These are phyloP conservation scores for Urochloa ruziziensis DNA, from an alignment of 176 grass and related monocot species.

Conservation along the genomic window DNA sequence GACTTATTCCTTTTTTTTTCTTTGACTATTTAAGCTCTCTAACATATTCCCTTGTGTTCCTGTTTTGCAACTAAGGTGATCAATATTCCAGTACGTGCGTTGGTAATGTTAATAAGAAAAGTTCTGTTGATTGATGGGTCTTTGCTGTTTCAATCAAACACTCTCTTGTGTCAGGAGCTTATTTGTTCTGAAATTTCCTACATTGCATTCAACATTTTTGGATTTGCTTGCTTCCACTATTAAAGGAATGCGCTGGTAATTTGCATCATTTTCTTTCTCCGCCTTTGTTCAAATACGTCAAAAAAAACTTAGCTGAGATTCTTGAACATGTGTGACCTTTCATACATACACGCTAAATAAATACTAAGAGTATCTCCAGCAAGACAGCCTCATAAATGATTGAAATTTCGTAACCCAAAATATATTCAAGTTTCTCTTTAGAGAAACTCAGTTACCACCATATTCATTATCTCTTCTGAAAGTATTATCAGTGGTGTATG, in stretches of 20 bases:
- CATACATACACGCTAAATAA: too few relatives aligned
- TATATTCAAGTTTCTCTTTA: not conserved
- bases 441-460: too few relatives aligned
- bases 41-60: not conserved
- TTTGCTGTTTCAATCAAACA: slow-evolving; percentile 41
- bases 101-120: slow-evolving; percentile 46
- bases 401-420: not conserved
- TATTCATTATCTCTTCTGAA: not conserved
- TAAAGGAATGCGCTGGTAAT: slow-evolving; percentile 61
- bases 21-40: not conserved
- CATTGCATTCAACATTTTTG: slow-evolving; percentile 45
- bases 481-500: not conserved
- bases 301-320: too few relatives aligned
- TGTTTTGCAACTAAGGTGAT: slow-evolving; percentile 36
- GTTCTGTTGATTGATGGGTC: slow-evolving; percentile 46
- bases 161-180: slow-evolving; percentile 53
- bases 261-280: not conserved
- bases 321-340: too few relatives aligned
- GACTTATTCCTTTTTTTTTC: not conserved
- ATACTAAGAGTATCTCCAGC: too few relatives aligned
- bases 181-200: slow-evolving; percentile 50
- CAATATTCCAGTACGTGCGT: slow-evolving; percentile 34
- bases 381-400: not conserved
- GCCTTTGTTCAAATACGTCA: too few relatives aligned
- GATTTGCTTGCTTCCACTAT: slow-evolving; percentile 59